A percentile compares a stretch with the other conserved stretches of the same genome.
These are phyloP conservation scores for Emericellopsis atlantica DNA, from an alignment of 2,329 filamentous ascomycete genomes.

Conservation along the genomic window DNA sequence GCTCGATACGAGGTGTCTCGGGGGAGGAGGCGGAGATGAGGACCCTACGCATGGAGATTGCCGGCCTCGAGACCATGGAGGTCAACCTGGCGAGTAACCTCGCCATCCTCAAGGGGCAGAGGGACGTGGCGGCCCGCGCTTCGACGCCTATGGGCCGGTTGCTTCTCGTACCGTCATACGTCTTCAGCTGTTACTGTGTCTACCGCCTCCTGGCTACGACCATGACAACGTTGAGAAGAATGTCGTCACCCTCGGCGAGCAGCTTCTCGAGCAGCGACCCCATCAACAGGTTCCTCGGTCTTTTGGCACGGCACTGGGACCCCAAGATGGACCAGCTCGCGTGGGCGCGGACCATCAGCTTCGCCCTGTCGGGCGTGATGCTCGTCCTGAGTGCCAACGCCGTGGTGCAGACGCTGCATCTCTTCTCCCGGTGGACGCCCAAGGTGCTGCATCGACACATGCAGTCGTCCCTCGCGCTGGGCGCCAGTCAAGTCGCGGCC, in stretches of 20 bases:
- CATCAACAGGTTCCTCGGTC: slow-evolving; percentile 69
- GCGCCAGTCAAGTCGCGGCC: slow-evolving; percentile 69
- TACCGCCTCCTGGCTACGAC: slow-evolving; percentile 69
- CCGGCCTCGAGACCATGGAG: slow-evolving; percentile 71
- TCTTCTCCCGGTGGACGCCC: slow-evolving; percentile 67
- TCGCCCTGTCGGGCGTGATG: slow-evolving; percentile 71
- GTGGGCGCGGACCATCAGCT: slow-evolving; percentile 78
- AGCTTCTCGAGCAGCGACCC: slow-evolving; percentile 62
- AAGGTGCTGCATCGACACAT: slow-evolving; percentile 60
- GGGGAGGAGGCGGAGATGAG: slow-evolving; percentile 48
- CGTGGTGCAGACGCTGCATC: slow-evolving; percentile 72
- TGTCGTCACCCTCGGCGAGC: slow-evolving; percentile 13
- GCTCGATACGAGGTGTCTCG: slow-evolving; percentile 53
- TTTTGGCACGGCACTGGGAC: slow-evolving; percentile 75
- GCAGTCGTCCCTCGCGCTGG: slow-evolving; percentile 57
- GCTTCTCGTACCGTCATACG: slow-evolving; percentile 47
- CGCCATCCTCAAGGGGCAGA: slow-evolving; percentile 47
- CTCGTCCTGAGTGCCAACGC: slow-evolving; percentile 70
- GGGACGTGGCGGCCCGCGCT: slow-evolving; percentile 52
- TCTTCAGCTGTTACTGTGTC: slow-evolving; percentile 71
- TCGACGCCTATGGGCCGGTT: slow-evolving; percentile 55
- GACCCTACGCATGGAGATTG: slow-evolving; percentile 59
- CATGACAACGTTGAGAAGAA: slow-evolving; percentile 52
- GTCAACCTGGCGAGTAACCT: slow-evolving; percentile 55
- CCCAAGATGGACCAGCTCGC: slow-evolving; percentile 69